Base-by-base conservation (phyloP, 2,329 filamentous ascomycete genomes). In the Colletotrichum gloeosporioides region DNA sequence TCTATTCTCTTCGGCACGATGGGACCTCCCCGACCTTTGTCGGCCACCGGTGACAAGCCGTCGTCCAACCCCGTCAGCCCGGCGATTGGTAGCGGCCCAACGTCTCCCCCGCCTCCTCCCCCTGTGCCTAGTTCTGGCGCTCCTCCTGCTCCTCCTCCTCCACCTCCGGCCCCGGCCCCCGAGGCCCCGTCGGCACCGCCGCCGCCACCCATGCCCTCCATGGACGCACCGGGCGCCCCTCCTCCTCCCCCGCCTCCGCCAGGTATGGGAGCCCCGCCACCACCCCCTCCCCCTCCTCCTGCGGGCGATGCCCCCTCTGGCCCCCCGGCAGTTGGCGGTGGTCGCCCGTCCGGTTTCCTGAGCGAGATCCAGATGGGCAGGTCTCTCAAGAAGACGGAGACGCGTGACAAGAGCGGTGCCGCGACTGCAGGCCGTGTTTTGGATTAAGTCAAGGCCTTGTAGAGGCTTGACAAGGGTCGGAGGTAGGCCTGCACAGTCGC, bases 1-100 rank as follows among this genome's bases (percentile, higher is more conserved):
- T 98, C 95, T 8, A 97, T 98, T 77, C 90, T 99, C 25, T 99
- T 99, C 83, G 96, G 97, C 75, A 98, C 96, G 68, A 99, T 99
- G 96, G 96, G 92, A 12, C 96, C 97, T 53, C 96, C 97, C 16
- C 93, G 96, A 68, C 96, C 96, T 34, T 86, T 98, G 61, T 98
- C 95, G 25, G 94, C 95, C 8, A 92, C 95, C 84, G 95, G 95
- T 71, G 93, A 94, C 79, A 94, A 95, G 80, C 88, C 88, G 10
- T 82, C 87, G 22, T 86, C 85, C 8, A 84, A 84, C 12, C 81
- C 84, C 2, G 78, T 81, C 13, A 86, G 86, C 73, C 84, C 88
- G 53, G 81, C 83, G 9, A 86, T 86, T 31, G 88, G 82, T 22
- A 83, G 83, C 55, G 81, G 85, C 39, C 44, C 44, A n/a, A 83